These are phyloP conservation scores for Marasmius sp. DNA, from an alignment of 1,284 basidiomycete species.

Conservation along the genomic window DNA sequence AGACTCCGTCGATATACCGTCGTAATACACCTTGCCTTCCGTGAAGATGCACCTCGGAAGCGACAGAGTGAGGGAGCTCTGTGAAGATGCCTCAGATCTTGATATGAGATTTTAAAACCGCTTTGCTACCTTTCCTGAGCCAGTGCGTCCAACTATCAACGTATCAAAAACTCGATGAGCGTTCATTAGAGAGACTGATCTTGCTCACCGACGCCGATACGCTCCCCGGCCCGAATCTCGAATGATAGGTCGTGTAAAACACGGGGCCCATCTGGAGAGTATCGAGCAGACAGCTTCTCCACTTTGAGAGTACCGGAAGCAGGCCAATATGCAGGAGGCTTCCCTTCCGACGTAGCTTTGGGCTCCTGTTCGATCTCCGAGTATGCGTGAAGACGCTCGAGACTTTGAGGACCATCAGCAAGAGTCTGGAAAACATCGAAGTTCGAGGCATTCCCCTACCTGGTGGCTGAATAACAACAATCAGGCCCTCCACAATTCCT, in stretches of 20 bases:
- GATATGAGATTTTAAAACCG: conserved; percentile 28
- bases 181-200: not conserved
- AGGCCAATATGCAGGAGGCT: conserved; percentile 81
- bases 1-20: conserved; percentile 41
- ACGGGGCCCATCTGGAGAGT: conserved; percentile 48
- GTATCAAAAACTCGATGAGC: not conserved
- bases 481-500: too few species aligned
- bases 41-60: conserved; percentile 60
- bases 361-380: conserved; percentile 74
- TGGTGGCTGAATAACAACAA: conserved; percentile 13
- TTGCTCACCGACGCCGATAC: conserved; percentile 55
- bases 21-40: conserved; percentile 56
- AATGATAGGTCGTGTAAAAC: conserved; percentile 60
- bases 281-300: conserved; percentile 59
- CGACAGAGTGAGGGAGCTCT: conserved; percentile 51
- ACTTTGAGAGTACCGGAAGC: conserved; percentile 67
- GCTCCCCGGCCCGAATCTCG: conserved; percentile 56
- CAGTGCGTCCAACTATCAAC: conserved; percentile 64
- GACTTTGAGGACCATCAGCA: conserved; percentile 30
- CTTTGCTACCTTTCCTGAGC: conserved; percentile 65
- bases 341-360: conserved; percentile 42
- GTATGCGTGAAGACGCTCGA: conserved; percentile 78
- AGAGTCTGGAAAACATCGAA: not conserved
- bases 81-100: not conserved
- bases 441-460: conserved; percentile 44